Conservation (phyloP, 1,139 yeast species). For the Keqinozyma sinolaborantium region DNA sequence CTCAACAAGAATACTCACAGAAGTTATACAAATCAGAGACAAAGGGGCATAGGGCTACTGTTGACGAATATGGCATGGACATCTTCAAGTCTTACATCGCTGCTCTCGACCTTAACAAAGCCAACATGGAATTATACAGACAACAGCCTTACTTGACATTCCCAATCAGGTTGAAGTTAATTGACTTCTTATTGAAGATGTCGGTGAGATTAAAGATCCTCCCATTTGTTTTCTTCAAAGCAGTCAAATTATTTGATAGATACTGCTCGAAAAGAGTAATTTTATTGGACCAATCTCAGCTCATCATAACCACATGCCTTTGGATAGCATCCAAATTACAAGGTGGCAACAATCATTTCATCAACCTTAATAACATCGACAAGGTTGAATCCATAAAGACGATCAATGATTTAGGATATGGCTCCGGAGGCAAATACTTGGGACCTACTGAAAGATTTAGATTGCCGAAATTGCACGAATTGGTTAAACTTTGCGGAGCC, state of each 20-base stretch:
- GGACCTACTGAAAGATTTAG: constrained; percentile 69
- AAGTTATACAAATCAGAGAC: constrained; percentile 50
- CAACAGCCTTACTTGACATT: constrained; percentile 66
- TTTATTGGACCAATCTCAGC: constrained; percentile 57
- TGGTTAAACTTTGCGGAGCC: constrained; percentile 59
- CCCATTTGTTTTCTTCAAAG: constrained; percentile 56
- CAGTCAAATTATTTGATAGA: constrained; percentile 59
- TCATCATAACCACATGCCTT: constrained; percentile 62
- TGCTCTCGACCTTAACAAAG: constrained; percentile 29
- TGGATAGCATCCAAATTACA: constrained; percentile 64
- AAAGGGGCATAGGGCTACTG: constrained; percentile 38
- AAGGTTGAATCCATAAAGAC: constrained; percentile 28
- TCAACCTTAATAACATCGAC: constrained; percentile 39
- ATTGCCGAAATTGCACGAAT: constrained; percentile 59
- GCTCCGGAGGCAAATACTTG: constrained; percentile 54
- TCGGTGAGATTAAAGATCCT: constrained; percentile 56
- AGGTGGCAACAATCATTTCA: constrained; percentile 71
- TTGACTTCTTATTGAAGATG: constrained; percentile 58
- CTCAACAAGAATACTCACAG: constrained; percentile 44
- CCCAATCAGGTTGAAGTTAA: constrained; percentile 44
- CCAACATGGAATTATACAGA: constrained; percentile 51
- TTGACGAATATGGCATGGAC: constrained; percentile 54
- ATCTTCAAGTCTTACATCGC: constrained; percentile 40
- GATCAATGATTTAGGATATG: constrained; percentile 42
- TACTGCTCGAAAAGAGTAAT: constrained; percentile 65